Conservation (phyloP, 1,284 basidiomycete genomes). For the Calocybe gambosa region DNA sequence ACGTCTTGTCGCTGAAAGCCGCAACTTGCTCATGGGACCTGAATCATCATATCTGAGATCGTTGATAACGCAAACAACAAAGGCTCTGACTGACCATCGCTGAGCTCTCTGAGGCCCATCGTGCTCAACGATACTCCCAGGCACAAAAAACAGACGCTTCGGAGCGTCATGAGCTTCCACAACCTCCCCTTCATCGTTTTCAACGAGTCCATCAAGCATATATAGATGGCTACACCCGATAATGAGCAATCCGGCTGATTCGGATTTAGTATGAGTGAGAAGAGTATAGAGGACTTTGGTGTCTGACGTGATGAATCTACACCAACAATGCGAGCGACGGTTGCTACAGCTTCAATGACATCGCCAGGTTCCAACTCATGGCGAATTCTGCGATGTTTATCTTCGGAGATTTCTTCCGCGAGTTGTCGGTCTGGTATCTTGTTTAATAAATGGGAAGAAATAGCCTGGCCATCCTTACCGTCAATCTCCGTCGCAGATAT, state of each 20-base stretch:
- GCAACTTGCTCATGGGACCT: constrained; percentile 80
- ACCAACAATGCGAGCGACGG: constrained; percentile 80
- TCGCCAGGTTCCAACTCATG: constrained; percentile 88
- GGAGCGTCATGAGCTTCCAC: constrained; percentile 87
- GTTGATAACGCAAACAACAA: neutral
- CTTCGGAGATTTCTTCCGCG: constrained; percentile 68
- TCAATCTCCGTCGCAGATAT: constrained; percentile 61
- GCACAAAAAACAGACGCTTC: constrained; percentile 75
- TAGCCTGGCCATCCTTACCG: constrained; percentile 29
- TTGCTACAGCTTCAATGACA: constrained; percentile 85
- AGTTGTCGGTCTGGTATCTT: constrained; percentile 41
- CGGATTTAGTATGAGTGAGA: neutral
- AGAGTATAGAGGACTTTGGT: neutral
- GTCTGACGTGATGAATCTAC: constrained; percentile 83
- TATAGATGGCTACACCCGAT: constrained; percentile 83
- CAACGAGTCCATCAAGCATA: constrained; percentile 89
- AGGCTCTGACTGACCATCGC: constrained; percentile 60
- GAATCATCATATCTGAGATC: constrained; percentile 1
- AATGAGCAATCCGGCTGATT: constrained; percentile 74
- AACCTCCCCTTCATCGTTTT: constrained; percentile 82
- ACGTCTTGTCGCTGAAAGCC: constrained; percentile 75
- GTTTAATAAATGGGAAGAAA: neutral
- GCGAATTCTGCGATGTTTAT: constrained; percentile 72
- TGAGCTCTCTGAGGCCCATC: constrained; percentile 72
- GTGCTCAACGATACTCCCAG: constrained; percentile 78